These are phyloP conservation scores for Moniliophthora roreri DNA, from an alignment of 1,284 basidiomycete species.

Conservation along the genomic window DNA sequence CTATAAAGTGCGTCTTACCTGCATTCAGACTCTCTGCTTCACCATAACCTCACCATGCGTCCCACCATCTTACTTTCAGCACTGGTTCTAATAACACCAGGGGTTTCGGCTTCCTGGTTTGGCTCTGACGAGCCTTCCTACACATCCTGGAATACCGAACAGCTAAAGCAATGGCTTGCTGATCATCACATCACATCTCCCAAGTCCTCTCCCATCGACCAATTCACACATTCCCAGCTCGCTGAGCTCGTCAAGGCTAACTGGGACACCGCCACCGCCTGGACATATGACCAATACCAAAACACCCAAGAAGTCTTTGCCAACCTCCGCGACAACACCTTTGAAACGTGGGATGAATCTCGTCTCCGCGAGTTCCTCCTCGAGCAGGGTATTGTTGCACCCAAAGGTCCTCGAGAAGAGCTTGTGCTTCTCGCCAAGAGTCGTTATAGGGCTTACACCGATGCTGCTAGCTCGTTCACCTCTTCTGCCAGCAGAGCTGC, in stretches of 20 bases:
- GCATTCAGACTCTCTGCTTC: conserved; percentile 6
- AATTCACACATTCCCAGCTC: conserved; percentile 46
- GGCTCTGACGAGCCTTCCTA: conserved; percentile 49
- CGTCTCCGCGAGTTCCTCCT: conserved; percentile 82
- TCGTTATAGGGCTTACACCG: conserved; percentile 59
- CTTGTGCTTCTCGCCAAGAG: conserved; percentile 77
- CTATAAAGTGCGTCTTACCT: background rate
- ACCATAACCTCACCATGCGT: conserved; percentile 42
- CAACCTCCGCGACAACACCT: conserved; percentile 52
- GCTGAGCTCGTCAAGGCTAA: conserved; percentile 59
- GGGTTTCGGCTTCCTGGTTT: conserved; percentile 57
- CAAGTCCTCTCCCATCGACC: conserved; percentile 33
- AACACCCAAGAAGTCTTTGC: conserved; percentile 68
- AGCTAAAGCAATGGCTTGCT: conserved; percentile 72
- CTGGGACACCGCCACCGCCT: conserved; percentile 58
- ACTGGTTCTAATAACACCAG: conserved; percentile 28
- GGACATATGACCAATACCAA: conserved; percentile 62
- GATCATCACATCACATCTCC: conserved; percentile 67
- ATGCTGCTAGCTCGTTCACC: conserved; percentile 52
- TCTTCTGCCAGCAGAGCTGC: conserved; percentile 52
- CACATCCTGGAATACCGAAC: conserved; percentile 58
- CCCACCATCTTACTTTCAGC: conserved; percentile 34
- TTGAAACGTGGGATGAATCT: conserved; percentile 81
- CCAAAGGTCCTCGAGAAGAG: conserved; percentile 77
- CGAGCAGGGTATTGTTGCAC: conserved; percentile 82